phyloP scores from a whole-genome alignment of 2,329 filamentous ascomycete species.

The Aspergillus floridensis region DNA sequence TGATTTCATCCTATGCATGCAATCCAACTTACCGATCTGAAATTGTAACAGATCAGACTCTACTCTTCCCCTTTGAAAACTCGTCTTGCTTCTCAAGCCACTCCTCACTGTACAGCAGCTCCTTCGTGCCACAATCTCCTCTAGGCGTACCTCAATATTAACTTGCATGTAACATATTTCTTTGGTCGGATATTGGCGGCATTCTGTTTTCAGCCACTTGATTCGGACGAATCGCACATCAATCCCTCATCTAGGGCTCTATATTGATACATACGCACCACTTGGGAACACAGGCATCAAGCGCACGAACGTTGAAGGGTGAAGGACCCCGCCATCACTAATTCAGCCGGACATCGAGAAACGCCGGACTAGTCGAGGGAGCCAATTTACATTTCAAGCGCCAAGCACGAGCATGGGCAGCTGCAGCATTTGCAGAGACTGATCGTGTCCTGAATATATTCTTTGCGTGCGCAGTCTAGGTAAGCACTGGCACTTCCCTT shows the following conservation, averaged over 20 bases:
- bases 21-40: background rate
- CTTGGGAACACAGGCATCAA: background rate
- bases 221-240: background rate
- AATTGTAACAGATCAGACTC: background rate
- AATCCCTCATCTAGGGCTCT: background rate
- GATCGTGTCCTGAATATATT: slow-evolving; percentile 10
- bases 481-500: slow-evolving; percentile 23
- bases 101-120: slow-evolving; percentile 13
- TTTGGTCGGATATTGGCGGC: slow-evolving; percentile 11
- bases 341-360: background rate
- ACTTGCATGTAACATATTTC: slow-evolving; percentile 18
- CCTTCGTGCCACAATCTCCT: background rate
- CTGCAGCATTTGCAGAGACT: slow-evolving; percentile 24
- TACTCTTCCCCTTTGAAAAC: background rate
- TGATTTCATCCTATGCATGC: slow-evolving; percentile 5
- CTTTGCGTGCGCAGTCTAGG: slow-evolving; percentile 31
- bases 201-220: slow-evolving; percentile 9
- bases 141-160: background rate
- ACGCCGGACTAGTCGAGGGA: background rate
- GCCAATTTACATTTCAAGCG: slow-evolving; percentile 18
- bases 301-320: background rate
- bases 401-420: slow-evolving; percentile 30
- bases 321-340: background rate
- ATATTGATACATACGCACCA: background rate
- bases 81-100: slow-evolving; percentile 5